Conservation (phyloP, 1,284 basidiomycete genomes). For the Pseudomicrostroma phylloplanum region DNA sequence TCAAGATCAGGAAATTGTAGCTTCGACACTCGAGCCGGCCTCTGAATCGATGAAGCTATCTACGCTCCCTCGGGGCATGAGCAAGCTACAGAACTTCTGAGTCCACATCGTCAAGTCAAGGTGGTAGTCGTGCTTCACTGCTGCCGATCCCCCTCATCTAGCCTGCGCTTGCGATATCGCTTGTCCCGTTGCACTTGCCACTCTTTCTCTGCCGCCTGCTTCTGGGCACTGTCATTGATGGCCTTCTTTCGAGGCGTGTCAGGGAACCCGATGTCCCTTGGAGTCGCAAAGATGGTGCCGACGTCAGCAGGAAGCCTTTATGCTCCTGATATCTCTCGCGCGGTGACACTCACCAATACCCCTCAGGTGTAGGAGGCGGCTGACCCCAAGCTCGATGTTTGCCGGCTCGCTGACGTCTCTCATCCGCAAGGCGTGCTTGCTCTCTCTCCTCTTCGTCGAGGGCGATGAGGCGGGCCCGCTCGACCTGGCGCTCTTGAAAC, state of each 20-base stretch:
- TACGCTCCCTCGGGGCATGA: too few species aligned
- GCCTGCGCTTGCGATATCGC: slow-evolving; percentile 1
- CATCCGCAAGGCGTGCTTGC: slow-evolving; percentile 1
- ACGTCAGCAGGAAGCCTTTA: too few species aligned
- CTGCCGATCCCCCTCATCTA: too few species aligned
- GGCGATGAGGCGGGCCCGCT: background rate
- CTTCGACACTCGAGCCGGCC: too few species aligned
- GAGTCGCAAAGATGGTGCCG: too few species aligned
- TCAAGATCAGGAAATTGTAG: too few species aligned
- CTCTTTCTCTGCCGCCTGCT: background rate
- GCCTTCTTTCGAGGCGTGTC: slow-evolving; percentile 1
- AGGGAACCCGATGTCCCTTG: slow-evolving; percentile 6
- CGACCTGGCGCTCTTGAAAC: too few species aligned
- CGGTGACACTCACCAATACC: background rate
- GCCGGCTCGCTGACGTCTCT: slow-evolving; percentile 4
- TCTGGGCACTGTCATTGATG: background rate
- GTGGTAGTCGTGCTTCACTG: too few species aligned
- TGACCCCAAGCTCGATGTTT: slow-evolving; percentile 1
- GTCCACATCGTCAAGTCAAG: too few species aligned
- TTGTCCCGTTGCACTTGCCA: slow-evolving; percentile 1
- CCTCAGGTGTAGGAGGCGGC: slow-evolving; percentile 1
- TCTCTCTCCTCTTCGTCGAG: background rate
- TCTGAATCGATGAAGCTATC: too few species aligned
- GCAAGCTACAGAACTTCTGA: too few species aligned
- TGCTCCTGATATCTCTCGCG: too few species aligned